Percentiles rank a stretch among this genome's conserved stretches.
Conservation (phyloP, 768 basidiomycete species). For the Trametes punicea region DNA sequence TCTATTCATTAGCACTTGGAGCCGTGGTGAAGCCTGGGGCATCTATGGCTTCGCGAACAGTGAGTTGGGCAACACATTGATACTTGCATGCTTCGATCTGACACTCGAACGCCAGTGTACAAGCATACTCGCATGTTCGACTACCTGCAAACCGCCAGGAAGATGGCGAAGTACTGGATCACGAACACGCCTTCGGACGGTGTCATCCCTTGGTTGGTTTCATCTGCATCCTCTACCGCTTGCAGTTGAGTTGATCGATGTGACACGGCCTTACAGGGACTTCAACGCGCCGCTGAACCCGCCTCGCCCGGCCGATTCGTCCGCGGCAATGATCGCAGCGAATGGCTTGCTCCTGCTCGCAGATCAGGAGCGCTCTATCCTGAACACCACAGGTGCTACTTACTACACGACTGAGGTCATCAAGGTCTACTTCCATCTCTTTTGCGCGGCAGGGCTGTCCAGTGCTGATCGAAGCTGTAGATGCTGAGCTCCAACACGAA, state of each 20-base stretch:
- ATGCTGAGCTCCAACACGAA: constrained; percentile 46
- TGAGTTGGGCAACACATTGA: constrained; percentile 31
- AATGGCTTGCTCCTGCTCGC: constrained; percentile 59
- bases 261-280: constrained; percentile 45
- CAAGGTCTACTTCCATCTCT: constrained; percentile 32
- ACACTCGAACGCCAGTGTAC: constrained; percentile 48
- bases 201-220: constrained; percentile 61
- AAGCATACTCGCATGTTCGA: constrained; percentile 44
- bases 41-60: constrained; percentile 69
- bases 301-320: constrained; percentile 63
- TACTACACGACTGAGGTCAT: constrained; percentile 50
- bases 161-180: constrained; percentile 58
- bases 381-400: constrained; percentile 29
- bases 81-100: not conserved
- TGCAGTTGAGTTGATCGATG: too few species aligned
- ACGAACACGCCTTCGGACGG: constrained; percentile 55
- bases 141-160: constrained; percentile 60
- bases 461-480: constrained; percentile 22
- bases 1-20: constrained; percentile 56
- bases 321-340: constrained; percentile 62
- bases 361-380: constrained; percentile 35
- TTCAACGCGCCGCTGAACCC: constrained; percentile 64
- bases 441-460: not conserved
- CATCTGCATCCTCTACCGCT: not conserved
- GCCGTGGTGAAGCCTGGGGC: constrained; percentile 71